phyloP scores from a whole-genome alignment of 208 protist species.

The Acanthamoeba castellanii region DNA sequence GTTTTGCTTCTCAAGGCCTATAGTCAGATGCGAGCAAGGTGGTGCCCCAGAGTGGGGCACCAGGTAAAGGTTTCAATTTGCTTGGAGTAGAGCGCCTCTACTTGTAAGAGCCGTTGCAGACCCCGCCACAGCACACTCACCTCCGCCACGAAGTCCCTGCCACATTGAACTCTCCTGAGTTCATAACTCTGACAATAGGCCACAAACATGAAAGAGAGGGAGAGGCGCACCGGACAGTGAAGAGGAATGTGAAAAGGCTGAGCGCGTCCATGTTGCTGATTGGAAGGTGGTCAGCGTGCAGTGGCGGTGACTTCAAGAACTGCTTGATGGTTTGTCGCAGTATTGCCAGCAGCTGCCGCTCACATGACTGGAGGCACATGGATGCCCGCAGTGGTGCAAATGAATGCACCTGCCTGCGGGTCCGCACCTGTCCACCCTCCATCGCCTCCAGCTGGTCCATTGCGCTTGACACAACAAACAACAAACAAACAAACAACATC shows the following conservation, averaged over 20 bases:
- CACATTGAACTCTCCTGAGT: neutral
- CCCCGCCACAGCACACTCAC: conserved; percentile 55
- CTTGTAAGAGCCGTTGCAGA: conserved; percentile 16
- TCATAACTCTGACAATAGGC: too few relatives aligned
- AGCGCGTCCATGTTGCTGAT: conserved; percentile 35
- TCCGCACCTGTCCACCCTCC: conserved; percentile 8
- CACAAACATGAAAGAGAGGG: neutral
- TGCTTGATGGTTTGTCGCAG: neutral
- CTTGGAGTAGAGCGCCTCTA: conserved; percentile 59
- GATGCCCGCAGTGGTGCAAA: conserved; percentile 36
- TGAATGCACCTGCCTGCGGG: neutral
- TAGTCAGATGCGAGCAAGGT: neutral
- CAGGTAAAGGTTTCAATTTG: neutral
- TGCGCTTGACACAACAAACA: neutral
- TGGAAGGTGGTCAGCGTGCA: neutral
- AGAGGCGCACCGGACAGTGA: neutral
- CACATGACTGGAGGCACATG: conserved; percentile 45
- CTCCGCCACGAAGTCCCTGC: conserved; percentile 38
- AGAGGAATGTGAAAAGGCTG: conserved; percentile 65
- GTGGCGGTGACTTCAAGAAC: neutral
- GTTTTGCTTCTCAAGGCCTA: neutral
- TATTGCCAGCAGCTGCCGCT: neutral
- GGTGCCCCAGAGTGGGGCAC: neutral
- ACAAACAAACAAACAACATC: neutral
- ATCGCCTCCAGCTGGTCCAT: conserved; percentile 49